Conservation (phyloP, 2,329 filamentous ascomycete genomes). For the Penicillium glabrum region DNA sequence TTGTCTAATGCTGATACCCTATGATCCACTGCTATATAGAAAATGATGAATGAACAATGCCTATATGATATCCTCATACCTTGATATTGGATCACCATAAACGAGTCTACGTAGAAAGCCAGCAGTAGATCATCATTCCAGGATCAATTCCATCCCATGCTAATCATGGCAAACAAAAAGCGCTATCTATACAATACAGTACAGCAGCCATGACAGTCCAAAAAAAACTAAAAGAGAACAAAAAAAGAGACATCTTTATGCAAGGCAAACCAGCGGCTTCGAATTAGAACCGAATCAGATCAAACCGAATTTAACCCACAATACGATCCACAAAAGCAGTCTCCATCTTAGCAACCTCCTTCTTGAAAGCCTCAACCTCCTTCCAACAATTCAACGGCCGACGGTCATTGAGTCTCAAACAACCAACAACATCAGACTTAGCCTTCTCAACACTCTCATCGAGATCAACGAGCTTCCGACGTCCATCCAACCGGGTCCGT, state of each 20-base stretch:
- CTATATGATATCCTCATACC: background rate
- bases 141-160: slow-evolving; percentile 13
- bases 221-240: slow-evolving; percentile 3
- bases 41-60: background rate
- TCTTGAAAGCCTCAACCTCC: slow-evolving; percentile 88
- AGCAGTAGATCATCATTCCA: slow-evolving; percentile 5
- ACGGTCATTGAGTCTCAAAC: slow-evolving; percentile 79
- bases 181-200: slow-evolving; percentile 28
- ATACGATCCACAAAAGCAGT: slow-evolving; percentile 84
- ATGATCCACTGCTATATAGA: background rate
- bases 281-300: background rate
- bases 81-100: background rate
- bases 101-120: background rate
- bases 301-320: slow-evolving; percentile 34
- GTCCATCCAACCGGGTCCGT: slow-evolving; percentile 58
- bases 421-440: slow-evolving; percentile 73
- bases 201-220: slow-evolving; percentile 16
- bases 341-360: slow-evolving; percentile 83
- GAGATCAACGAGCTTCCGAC: slow-evolving; percentile 62
- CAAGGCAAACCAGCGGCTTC: slow-evolving; percentile 5
- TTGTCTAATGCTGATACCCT: slow-evolving; percentile 46
- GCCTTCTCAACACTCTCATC: slow-evolving; percentile 73
- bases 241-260: slow-evolving; percentile 1
- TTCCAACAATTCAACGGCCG: slow-evolving; percentile 91
- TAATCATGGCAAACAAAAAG: slow-evolving; percentile 19